Base-by-base conservation (phyloP, 2,329 filamentous ascomycete genomes). In the Sphaerulina musiva region DNA sequence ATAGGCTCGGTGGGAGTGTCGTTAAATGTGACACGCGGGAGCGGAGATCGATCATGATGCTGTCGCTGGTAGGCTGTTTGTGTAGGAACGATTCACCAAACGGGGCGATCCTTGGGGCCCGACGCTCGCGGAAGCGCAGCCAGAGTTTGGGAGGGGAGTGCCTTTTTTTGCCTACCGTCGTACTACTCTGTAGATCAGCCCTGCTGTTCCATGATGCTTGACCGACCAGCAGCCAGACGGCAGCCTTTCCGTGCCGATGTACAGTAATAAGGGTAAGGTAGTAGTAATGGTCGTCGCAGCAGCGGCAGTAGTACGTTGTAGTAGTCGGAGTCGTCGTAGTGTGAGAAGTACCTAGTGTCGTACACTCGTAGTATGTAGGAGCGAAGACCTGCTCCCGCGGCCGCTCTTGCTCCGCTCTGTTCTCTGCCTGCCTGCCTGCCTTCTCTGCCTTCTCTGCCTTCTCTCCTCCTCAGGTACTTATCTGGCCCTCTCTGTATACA, bases 1-100 rank as follows among this genome's bases (percentile, higher is more conserved):
- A 57, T 53, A 51, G 55, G 51, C 51, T 54, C 51, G 44, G 50
- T 20, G 36, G 31, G 41, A 42, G 41, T 48, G 48, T 48, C 39
- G 46, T 53, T 14, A 26, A 17, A 46, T 26, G 45, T 41, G 47
- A 43, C 31, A 49, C 51, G 51, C 43, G 48, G 54, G 54, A 43
- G 43, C 36, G 42, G 4, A 46, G 54, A 54, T 54, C 51, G 51
- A 45, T 45, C 31, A 34, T 20, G 14, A 20, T 20, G 20, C 2
- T 20, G 20, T 20, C 20, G 20, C 20, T 20, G 20, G 20, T 20
- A 20, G 20, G 20, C 20, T 20, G 20, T 20, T 14, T 29, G 26
- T 29, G 26, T 29, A 38, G 34, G 34, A 38, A n/a, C 34, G 34
- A 38, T 38, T 38, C 34, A 29, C 26, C 26, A 43, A 41, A 32